A percentile compares a stretch with the other conserved stretches of the same genome.
phyloP scores from a whole-genome alignment of 768 basidiomycete species.

The Strobilomyces confusus region DNA sequence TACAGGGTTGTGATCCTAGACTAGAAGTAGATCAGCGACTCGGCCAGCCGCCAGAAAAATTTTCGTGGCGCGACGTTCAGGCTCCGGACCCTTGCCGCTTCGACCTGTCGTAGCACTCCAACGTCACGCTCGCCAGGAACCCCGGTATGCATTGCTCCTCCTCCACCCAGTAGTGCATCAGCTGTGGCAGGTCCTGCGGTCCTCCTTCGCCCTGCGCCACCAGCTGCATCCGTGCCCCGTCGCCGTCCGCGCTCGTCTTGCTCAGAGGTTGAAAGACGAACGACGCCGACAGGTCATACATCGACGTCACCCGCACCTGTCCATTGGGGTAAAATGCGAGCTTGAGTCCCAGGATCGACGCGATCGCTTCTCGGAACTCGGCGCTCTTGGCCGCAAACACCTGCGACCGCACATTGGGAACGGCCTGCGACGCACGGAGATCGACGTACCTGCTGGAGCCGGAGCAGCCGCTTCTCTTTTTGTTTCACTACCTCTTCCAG shows the following conservation, averaged over 20 bases:
- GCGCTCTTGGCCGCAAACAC: constrained; percentile 81
- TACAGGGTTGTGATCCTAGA: no score
- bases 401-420: constrained; percentile 31
- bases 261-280: constrained; percentile 77
- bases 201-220: constrained; percentile 71
- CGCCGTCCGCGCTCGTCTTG: constrained; percentile 34
- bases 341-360: constrained; percentile 85
- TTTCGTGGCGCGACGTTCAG: no score
- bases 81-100: constrained; percentile 35
- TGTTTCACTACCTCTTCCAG: constrained; percentile 62
- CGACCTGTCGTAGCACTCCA: constrained; percentile 82
- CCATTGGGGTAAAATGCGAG: constrained; percentile 90
- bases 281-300: constrained; percentile 81
- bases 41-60: no score
- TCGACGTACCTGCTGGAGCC: constrained; percentile 68
- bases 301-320: constrained; percentile 78
- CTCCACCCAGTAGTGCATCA: constrained; percentile 85
- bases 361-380: constrained; percentile 64
- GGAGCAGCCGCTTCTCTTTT: constrained; percentile 76
- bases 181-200: constrained; percentile 66
- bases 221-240: constrained; percentile 62
- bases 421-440: not conserved
- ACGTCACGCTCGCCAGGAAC: constrained; percentile 82
- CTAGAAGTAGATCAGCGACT: no score
- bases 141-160: constrained; percentile 84